Conservation (phyloP, 2,329 filamentous ascomycete species). For the Ilyonectria destructans region DNA sequence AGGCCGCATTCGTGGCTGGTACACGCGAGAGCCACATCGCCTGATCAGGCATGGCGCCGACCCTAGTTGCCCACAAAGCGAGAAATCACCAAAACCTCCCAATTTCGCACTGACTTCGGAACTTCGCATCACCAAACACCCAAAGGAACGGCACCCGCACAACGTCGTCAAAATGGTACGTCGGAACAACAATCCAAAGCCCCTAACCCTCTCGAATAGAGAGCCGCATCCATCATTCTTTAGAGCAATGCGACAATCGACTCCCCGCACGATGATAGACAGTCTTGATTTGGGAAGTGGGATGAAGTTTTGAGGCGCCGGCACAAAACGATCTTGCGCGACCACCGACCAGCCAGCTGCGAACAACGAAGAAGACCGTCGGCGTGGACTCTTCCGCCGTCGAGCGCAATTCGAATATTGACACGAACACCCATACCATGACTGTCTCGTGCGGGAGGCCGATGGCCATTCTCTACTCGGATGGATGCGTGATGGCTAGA, state of each 20-base stretch:
- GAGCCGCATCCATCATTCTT: constrained; percentile 21
- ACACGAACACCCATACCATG: constrained; percentile 24
- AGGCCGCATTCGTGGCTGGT: constrained; percentile 49
- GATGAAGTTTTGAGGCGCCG: constrained; percentile 46
- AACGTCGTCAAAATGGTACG: constrained; percentile 68
- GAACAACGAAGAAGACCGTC: constrained; percentile 36
- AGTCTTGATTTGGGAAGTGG: constrained; percentile 41
- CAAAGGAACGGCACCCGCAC: constrained; percentile 59
- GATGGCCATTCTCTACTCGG: constrained; percentile 26
- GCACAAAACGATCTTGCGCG: constrained; percentile 41
- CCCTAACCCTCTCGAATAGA: constrained; percentile 29
- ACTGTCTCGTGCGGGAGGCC: constrained; percentile 43
- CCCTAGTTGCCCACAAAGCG: constrained; percentile 63
- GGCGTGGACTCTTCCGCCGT: constrained; percentile 15
- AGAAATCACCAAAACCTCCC: constrained; percentile 62
- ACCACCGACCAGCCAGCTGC: constrained; percentile 36
- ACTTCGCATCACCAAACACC: constrained; percentile 62
- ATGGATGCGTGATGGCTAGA: constrained; percentile 29
- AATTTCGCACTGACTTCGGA: constrained; percentile 57
- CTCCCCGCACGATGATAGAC: constrained; percentile 53
- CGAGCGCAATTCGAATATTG: constrained; percentile 20
- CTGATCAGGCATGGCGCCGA: constrained; percentile 55
- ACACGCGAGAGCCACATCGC: constrained; percentile 47
- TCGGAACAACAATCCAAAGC: constrained; percentile 45
- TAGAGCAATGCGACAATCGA: constrained; percentile 45